phyloP scores from a whole-genome alignment of 306 rosid genomes.

The Luffa aegyptiaca region DNA sequence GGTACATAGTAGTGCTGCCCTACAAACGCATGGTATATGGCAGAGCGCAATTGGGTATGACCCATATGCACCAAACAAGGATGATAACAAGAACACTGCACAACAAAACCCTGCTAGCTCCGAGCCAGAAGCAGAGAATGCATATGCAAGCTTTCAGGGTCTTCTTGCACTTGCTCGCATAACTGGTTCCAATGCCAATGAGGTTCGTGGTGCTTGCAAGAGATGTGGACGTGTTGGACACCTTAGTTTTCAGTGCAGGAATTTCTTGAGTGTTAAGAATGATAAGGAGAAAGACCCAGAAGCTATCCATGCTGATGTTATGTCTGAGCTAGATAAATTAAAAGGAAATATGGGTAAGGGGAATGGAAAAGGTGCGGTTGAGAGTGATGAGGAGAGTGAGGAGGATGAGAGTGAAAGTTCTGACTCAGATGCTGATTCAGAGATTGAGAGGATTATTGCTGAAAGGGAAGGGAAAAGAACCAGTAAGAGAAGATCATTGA shows the following conservation, averaged over 20 bases:
- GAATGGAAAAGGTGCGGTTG: conserved; percentile 25
- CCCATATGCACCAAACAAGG: conserved; percentile 87
- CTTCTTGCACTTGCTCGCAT: conserved; percentile 90
- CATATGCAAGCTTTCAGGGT: conserved; percentile 88
- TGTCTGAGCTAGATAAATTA: conserved; percentile 52
- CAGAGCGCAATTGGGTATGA: conserved; percentile 95
- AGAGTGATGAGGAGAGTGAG: conserved; percentile 54
- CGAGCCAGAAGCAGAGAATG: conserved; percentile 76
- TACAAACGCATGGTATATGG: conserved; percentile 95
- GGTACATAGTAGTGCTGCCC: conserved; percentile 97
- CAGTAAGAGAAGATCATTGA: conserved; percentile 30
- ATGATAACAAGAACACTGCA: conserved; percentile 45
- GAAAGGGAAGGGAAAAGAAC: conserved; percentile 47
- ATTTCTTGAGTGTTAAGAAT: conserved; percentile 65
- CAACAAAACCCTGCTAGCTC: conserved; percentile 26
- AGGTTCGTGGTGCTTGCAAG: conserved; percentile 85
- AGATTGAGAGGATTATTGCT: conserved; percentile 72
- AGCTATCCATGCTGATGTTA: conserved; percentile 36
- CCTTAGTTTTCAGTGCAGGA: conserved; percentile 83
- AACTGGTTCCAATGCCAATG: conserved; percentile 62
- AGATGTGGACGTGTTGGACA: conserved; percentile 95
- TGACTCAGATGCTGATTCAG: conserved; percentile 65
- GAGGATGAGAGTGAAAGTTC: conserved; percentile 62
- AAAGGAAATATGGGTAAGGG: conserved; percentile 41
- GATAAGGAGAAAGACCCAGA: conserved; percentile 60